Conservation (phyloP, 345 rosid species). For the Anacardium occidentale region DNA sequence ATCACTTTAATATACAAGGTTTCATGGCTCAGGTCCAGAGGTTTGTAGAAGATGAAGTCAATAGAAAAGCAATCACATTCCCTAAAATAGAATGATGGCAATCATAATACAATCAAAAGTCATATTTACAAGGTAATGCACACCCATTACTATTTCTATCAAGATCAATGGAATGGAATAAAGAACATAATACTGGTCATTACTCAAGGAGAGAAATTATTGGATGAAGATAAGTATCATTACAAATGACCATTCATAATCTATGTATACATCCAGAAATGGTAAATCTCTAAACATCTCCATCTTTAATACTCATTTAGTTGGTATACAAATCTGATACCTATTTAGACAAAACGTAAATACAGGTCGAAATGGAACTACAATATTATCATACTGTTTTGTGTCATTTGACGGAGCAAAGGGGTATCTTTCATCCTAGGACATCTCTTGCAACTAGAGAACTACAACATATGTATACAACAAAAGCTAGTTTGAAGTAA, state of each 20-base stretch:
- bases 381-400: slow-evolving; percentile 7
- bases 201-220: background rate
- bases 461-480: slow-evolving; percentile 25
- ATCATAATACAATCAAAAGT: background rate
- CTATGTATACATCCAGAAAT: background rate
- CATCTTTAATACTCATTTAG: slow-evolving; percentile 3
- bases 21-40: background rate
- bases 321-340: slow-evolving; percentile 7
- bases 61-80: background rate
- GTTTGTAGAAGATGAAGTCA: background rate
- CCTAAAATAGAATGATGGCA: background rate
- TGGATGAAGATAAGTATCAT: background rate
- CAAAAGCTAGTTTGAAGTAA: slow-evolving; percentile 14
- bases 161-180: background rate
- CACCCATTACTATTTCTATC: background rate
- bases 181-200: background rate
- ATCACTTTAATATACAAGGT: too few relatives aligned
- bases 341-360: slow-evolving; percentile 13
- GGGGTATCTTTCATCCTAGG: slow-evolving; percentile 7
- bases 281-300: slow-evolving; percentile 9
- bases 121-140: background rate
- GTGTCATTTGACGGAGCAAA: background rate
- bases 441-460: slow-evolving; percentile 24
- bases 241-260: too few relatives aligned
- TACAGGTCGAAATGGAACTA: slow-evolving; percentile 4